phyloP scores from a whole-genome alignment of 345 rosid species.

The Mangifera indica region DNA sequence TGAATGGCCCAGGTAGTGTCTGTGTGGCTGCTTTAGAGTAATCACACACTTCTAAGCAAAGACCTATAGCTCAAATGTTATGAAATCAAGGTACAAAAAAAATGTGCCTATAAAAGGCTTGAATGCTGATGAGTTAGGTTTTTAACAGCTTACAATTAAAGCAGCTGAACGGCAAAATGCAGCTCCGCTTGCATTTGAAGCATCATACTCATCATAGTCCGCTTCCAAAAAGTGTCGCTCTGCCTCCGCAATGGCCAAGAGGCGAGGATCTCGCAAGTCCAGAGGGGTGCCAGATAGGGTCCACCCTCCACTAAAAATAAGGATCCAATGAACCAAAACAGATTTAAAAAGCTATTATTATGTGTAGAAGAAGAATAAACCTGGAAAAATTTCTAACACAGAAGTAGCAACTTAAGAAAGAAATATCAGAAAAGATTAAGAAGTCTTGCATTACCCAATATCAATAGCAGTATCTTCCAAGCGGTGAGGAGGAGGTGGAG shows the following conservation, averaged over 20 bases:
- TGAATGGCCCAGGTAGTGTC: background rate
- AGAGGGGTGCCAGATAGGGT: conserved; percentile 76
- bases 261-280: conserved; percentile 81
- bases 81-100: background rate
- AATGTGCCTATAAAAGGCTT: background rate
- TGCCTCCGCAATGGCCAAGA: conserved; percentile 86
- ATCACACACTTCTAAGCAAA: background rate
- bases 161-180: conserved; percentile 93
- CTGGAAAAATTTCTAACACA: background rate
- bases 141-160: conserved; percentile 51
- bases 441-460: conserved; percentile 57
- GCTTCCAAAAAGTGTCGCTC: conserved; percentile 83
- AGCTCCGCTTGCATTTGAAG: conserved; percentile 78
- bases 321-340: conserved; percentile 3
- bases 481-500: conserved; percentile 58
- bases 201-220: conserved; percentile 81
- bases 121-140: conserved; percentile 6
- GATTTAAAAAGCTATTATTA: background rate
- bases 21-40: background rate
- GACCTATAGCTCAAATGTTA: background rate
- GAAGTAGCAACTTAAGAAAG: background rate
- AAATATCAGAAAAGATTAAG: background rate
- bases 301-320: conserved; percentile 77
- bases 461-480: conserved; percentile 77
- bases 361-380: background rate